Conservation (phyloP, 169 alveolate species). For the Besnoitia besnoiti region DNA sequence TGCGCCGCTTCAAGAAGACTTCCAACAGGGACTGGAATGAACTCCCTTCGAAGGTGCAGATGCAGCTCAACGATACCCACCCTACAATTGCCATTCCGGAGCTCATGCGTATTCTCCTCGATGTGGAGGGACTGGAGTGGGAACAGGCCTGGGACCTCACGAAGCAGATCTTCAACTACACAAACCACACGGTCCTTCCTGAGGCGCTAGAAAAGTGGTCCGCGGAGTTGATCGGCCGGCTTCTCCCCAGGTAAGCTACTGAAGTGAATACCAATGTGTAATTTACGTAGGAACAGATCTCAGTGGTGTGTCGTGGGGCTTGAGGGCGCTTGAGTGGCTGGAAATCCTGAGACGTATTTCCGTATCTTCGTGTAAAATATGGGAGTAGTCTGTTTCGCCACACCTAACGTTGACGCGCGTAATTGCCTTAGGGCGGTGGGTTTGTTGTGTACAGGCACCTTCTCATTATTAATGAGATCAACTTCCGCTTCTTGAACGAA, state of each 20-base stretch:
- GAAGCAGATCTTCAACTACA: constrained; percentile 86
- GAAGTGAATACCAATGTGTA: not conserved
- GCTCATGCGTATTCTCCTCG: constrained; percentile 91
- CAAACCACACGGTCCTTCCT: constrained; percentile 97
- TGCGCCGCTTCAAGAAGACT: constrained; percentile 82
- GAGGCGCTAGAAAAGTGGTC: constrained; percentile 98
- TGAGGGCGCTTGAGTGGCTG: not conserved
- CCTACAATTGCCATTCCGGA: constrained; percentile 96
- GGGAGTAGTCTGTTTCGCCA: too few relatives aligned
- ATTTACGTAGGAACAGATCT: not conserved
- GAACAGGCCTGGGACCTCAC: constrained; percentile 91
- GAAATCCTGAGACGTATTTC: too few relatives aligned
- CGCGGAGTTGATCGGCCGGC: constrained; percentile 85
- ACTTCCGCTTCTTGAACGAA: constrained; percentile 87
- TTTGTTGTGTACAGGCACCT: constrained; percentile 74
- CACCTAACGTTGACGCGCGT: too few relatives aligned
- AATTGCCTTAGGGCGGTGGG: not conserved
- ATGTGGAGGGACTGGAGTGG: constrained; percentile 89
- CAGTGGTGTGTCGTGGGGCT: not conserved
- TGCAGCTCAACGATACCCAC: constrained; percentile 95
- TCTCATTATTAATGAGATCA: constrained; percentile 90
- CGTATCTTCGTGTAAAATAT: too few relatives aligned
- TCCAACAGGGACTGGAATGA: constrained; percentile 88
- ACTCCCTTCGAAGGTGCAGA: constrained; percentile 85
- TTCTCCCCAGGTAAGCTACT: constrained; percentile 85